Percentiles rank a stretch among this genome's conserved stretches.
Conservation (phyloP, 805 yeast species). For the Tetrapisispora nanseiensis region DNA sequence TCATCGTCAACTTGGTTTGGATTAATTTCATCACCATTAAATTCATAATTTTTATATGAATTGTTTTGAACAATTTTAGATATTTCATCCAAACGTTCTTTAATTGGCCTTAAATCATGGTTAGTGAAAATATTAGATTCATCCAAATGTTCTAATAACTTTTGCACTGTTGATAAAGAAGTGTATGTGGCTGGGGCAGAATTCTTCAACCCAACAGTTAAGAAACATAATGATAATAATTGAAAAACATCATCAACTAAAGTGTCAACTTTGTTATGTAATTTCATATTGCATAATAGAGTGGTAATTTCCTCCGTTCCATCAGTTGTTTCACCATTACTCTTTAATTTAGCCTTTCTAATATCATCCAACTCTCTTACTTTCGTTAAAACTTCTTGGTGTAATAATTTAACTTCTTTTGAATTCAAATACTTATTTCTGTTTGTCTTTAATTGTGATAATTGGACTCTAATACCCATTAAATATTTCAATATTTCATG, state of each 20-base stretch:
- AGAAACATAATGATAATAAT: conserved; percentile 70
- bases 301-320: conserved; percentile 18
- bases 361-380: conserved; percentile 45
- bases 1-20: conserved; percentile 11
- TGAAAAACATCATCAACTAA: conserved; percentile 86
- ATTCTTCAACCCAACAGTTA: conserved; percentile 84
- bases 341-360: conserved; percentile 34
- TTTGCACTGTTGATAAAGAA: conserved; percentile 74
- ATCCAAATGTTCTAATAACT: conserved; percentile 70
- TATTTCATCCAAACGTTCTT: conserved; percentile 63
- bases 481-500: conserved; percentile 33
- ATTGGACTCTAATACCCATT: conserved; percentile 33
- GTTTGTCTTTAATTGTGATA: conserved; percentile 49
- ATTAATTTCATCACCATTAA: conserved; percentile 10
- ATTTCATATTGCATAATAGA: conserved; percentile 20
- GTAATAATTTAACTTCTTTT: conserved; percentile 51
- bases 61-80: conserved; percentile 45
- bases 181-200: conserved; percentile 93
- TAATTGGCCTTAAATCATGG: conserved; percentile 73
- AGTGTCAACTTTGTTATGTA: conserved; percentile 49
- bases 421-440: conserved; percentile 57
- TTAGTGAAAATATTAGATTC: conserved; percentile 77
- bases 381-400: conserved; percentile 45
- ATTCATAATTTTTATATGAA: conserved; percentile 13
- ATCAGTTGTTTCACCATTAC: not conserved